A percentile compares a stretch with the other conserved stretches of the same genome.
phyloP scores from a whole-genome alignment of 768 basidiomycete species.

The Lentinula sp. region DNA sequence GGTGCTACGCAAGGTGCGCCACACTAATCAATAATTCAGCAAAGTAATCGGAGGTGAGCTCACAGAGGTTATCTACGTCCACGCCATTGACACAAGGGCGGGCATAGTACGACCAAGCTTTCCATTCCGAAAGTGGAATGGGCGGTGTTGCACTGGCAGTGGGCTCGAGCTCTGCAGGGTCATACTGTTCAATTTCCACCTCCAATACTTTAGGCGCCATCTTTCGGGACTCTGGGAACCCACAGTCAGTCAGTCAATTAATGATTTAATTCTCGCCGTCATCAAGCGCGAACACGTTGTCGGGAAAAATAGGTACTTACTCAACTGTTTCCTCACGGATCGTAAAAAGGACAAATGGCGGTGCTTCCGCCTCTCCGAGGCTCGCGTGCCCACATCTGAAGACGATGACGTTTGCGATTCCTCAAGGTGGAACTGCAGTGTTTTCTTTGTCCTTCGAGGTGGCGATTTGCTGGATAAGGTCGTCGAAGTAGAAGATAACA shows the following conservation, averaged over 20 bases:
- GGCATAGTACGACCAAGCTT: conserved; percentile 50
- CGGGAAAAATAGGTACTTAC: not conserved
- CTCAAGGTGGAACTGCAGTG: not conserved
- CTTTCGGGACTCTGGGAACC: not conserved
- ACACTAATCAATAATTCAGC: not conserved
- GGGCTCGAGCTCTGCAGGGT: conserved; percentile 8
- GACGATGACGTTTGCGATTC: not conserved
- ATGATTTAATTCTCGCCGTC: no score
- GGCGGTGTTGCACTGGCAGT: conserved; percentile 21
- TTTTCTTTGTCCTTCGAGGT: not conserved
- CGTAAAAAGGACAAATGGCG: not conserved
- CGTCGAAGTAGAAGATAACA: conserved; percentile 1
- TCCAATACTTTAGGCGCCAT: not conserved
- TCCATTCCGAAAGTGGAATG: conserved; percentile 37
- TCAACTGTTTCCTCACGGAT: not conserved
- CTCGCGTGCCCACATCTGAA: not conserved
- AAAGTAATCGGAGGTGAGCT: conserved; percentile 15
- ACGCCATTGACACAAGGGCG: conserved; percentile 36
- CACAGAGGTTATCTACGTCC: conserved; percentile 36
- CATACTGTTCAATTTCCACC: conserved; percentile 8
- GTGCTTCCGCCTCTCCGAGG: not conserved
- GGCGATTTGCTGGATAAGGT: not conserved
- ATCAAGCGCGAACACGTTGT: not conserved
- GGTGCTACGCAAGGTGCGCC: conserved; percentile 9
- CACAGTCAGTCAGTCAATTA: not conserved